These are phyloP conservation scores for Pleurotus eryngii DNA, from an alignment of 768 basidiomycete species.

Conservation along the genomic window DNA sequence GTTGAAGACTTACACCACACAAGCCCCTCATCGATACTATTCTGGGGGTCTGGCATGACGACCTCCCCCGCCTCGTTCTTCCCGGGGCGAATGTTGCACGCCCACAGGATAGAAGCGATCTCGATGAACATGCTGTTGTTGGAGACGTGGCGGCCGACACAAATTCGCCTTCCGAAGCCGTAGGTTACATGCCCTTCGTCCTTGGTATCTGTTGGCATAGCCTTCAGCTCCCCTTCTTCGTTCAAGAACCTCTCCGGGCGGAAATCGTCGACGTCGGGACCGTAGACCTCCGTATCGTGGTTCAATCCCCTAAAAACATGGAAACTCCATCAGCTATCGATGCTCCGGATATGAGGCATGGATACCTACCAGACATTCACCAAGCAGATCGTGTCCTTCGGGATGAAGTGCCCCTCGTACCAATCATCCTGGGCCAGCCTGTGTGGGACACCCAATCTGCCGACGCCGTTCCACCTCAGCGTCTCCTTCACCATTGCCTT, in stretches of 20 bases:
- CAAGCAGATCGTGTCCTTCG: conserved; percentile 24
- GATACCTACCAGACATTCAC: conserved; percentile 10
- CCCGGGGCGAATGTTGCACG: conserved; percentile 12
- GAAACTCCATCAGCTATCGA: not conserved
- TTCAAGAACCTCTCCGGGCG: conserved; percentile 23
- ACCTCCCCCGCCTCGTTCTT: conserved; percentile 8
- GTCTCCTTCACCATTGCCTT: conserved; percentile 21
- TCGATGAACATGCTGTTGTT: conserved; percentile 31
- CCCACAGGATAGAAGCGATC: conserved; percentile 28
- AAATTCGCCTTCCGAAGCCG: conserved; percentile 31
- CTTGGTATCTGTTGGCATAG: conserved; percentile 20
- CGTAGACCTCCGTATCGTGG: conserved; percentile 18
- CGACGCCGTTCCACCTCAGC: conserved; percentile 15
- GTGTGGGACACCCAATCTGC: conserved; percentile 13
- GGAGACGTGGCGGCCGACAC: conserved; percentile 29
- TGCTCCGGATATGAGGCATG: not conserved
- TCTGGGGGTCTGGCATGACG: conserved; percentile 11
- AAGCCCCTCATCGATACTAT: conserved; percentile 12
- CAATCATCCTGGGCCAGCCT: conserved; percentile 23
- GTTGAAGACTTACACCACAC: conserved; percentile 11
- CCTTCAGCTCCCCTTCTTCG: conserved; percentile 16
- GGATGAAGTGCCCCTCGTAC: conserved; percentile 30
- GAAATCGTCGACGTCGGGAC: conserved; percentile 21
- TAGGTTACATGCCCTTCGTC: conserved; percentile 28
- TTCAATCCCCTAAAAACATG: not conserved